A percentile compares a stretch with the other conserved stretches of the same genome.
Conservation (phyloP, 1,284 basidiomycete genomes). For the Trichosporon coremiiforme region DNA sequence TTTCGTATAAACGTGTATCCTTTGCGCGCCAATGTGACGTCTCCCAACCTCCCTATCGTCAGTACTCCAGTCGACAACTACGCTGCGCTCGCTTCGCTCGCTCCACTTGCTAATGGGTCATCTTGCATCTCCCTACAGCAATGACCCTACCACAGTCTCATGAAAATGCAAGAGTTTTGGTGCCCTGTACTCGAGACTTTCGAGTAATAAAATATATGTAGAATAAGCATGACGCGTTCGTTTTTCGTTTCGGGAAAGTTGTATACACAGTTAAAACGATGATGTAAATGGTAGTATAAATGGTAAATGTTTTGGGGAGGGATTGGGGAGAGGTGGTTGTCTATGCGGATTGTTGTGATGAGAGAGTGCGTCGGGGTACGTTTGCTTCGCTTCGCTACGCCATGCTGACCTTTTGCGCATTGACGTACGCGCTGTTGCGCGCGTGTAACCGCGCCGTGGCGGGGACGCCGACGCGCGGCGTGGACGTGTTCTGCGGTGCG, state of each 20-base stretch:
- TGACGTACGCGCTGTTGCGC: conserved; percentile 34
- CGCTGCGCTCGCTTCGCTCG: too few relatives aligned
- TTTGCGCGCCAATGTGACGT: too few relatives aligned
- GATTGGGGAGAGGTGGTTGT: not conserved
- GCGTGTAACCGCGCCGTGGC: conserved; percentile 31
- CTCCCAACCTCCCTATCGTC: too few relatives aligned
- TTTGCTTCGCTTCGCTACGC: conserved; percentile 12
- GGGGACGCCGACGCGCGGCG: conserved; percentile 33
- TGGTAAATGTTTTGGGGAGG: not conserved
- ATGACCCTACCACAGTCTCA: too few relatives aligned
- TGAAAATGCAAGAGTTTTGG: too few relatives aligned
- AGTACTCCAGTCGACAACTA: too few relatives aligned
- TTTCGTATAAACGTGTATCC: too few relatives aligned
- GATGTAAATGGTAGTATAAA: not conserved
- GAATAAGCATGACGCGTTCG: conserved; percentile 1
- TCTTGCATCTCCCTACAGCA: too few relatives aligned
- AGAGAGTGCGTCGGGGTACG: not conserved
- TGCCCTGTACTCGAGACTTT: too few relatives aligned
- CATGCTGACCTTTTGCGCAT: conserved; percentile 35
- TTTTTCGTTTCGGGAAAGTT: not conserved
- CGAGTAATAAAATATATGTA: not conserved
- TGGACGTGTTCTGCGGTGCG: conserved; percentile 26
- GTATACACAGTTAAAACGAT: conserved; percentile 13
- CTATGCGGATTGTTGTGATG: not conserved
- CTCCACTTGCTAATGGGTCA: too few relatives aligned